Percentiles rank a stretch among this genome's conserved stretches.
These are phyloP conservation scores for Neonectria neomacrospora DNA, from an alignment of 2,329 filamentous ascomycete species.

Conservation along the genomic window DNA sequence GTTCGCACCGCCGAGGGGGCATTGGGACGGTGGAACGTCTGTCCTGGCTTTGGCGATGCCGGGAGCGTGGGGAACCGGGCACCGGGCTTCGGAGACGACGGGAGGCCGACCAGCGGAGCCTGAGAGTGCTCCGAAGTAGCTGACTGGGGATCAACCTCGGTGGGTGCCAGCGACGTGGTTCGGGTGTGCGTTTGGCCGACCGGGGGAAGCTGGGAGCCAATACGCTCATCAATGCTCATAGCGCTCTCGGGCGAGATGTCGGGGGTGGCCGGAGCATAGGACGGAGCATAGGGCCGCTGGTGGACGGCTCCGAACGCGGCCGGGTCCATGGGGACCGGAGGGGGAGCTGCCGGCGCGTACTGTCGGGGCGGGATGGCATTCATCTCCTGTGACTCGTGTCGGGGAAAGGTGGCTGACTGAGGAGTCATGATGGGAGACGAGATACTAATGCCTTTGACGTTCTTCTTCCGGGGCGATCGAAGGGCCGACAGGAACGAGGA, in stretches of 20 bases:
- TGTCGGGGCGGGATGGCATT: conserved; percentile 66
- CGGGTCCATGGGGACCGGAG: conserved; percentile 64
- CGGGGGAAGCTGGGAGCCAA: conserved; percentile 54
- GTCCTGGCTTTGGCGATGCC: conserved; percentile 62
- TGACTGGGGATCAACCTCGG: conserved; percentile 62
- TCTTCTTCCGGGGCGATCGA: conserved; percentile 67
- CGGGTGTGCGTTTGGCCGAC: conserved; percentile 51
- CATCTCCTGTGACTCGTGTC: conserved; percentile 66
- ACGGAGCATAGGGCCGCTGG: conserved; percentile 21
- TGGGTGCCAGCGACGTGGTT: conserved; percentile 51
- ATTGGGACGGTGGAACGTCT: conserved; percentile 61
- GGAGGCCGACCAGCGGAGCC: conserved; percentile 62
- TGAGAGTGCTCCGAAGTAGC: conserved; percentile 64
- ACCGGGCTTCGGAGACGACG: conserved; percentile 54
- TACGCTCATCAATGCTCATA: conserved; percentile 66
- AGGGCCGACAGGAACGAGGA: conserved; percentile 71
- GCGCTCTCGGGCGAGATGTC: conserved; percentile 55
- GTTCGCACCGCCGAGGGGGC: conserved; percentile 66
- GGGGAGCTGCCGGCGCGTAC: conserved; percentile 67
- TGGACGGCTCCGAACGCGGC: conserved; percentile 47
- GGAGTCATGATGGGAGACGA: conserved; percentile 75
- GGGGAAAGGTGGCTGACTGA: conserved; percentile 68
- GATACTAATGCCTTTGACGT: conserved; percentile 65
- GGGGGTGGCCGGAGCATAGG: conserved; percentile 35
- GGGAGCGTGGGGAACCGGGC: conserved; percentile 54